These are phyloP conservation scores for Juncus inflexus DNA, from an alignment of 176 grass and related monocot genomes.

Conservation along the genomic window DNA sequence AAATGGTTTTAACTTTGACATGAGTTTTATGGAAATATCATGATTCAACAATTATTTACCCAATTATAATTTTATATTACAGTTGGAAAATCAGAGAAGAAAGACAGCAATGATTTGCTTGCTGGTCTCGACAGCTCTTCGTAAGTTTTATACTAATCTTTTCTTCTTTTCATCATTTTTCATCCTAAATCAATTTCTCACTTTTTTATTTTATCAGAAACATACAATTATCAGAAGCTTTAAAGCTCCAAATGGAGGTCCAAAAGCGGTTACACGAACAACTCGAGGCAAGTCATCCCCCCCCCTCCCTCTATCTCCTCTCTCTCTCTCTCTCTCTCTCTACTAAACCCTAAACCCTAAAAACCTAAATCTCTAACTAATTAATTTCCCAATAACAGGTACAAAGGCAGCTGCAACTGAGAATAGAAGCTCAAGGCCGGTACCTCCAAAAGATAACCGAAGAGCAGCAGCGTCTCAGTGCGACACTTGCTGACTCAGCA, in stretches of 20 bases:
- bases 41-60: neutral
- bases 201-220: slow-evolving; percentile 32
- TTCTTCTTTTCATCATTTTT: slow-evolving; percentile 2
- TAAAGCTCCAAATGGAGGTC: slow-evolving; percentile 70
- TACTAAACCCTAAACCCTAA: no score
- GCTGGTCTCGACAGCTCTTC: slow-evolving; percentile 39
- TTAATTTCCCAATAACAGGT: slow-evolving; percentile 21
- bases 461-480: slow-evolving; percentile 21
- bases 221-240: slow-evolving; percentile 48
- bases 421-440: slow-evolving; percentile 24
- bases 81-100: slow-evolving; percentile 45
- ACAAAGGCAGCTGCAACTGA: slow-evolving; percentile 25
- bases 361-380: no score
- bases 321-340: neutral
- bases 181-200: slow-evolving; percentile 2
- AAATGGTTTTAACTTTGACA: neutral
- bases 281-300: slow-evolving; percentile 42
- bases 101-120: slow-evolving; percentile 41
- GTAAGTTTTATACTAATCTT: slow-evolving; percentile 39
- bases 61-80: neutral
- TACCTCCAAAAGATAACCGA: slow-evolving; percentile 31
- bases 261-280: slow-evolving; percentile 61
- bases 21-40: no score
- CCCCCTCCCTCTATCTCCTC: neutral
- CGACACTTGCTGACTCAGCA: slow-evolving; percentile 2